A percentile compares a stretch with the other conserved stretches of the same genome.
Conservation (phyloP, 2,329 filamentous ascomycete genomes). For the Diaporthe sp. region DNA sequence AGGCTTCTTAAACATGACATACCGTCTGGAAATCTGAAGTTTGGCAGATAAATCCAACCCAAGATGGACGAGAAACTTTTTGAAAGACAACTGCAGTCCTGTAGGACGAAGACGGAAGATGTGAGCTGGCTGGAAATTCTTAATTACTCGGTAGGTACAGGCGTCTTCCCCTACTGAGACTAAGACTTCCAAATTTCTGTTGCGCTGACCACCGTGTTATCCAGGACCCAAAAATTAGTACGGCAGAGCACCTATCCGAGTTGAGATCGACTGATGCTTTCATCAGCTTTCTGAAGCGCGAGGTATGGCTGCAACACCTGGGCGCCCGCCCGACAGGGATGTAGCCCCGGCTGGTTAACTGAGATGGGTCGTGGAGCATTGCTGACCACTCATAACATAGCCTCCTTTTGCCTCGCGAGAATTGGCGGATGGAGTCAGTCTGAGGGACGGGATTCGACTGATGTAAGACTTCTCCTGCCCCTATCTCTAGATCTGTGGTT, state of each 20-base stretch:
- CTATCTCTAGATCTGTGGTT: background rate
- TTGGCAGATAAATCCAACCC: background rate
- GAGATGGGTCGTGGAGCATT: background rate
- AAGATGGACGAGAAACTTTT: background rate
- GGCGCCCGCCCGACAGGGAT: no score
- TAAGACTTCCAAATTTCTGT: no score
- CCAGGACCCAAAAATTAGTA: constrained; percentile 2
- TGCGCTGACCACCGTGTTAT: background rate
- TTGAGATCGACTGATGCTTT: background rate
- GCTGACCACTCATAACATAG: background rate
- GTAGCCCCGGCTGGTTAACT: no score
- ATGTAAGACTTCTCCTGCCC: constrained; percentile 30
- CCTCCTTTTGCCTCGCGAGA: constrained; percentile 2
- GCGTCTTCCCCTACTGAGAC: background rate
- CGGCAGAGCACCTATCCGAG: background rate
- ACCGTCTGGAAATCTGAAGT: rapidly evolving
- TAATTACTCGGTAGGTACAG: constrained; percentile 20
- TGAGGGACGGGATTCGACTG: constrained; percentile 39
- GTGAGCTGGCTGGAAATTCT: constrained; percentile 14
- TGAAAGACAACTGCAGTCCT: background rate
- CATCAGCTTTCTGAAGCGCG: constrained; percentile 10
- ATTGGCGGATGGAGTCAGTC: background rate
- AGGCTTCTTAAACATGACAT: no score
- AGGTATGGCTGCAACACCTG: background rate
- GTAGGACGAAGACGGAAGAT: background rate